Base-by-base conservation (phyloP, 495 filamentous ascomycete species). In the Trichoderma gamsii region DNA sequence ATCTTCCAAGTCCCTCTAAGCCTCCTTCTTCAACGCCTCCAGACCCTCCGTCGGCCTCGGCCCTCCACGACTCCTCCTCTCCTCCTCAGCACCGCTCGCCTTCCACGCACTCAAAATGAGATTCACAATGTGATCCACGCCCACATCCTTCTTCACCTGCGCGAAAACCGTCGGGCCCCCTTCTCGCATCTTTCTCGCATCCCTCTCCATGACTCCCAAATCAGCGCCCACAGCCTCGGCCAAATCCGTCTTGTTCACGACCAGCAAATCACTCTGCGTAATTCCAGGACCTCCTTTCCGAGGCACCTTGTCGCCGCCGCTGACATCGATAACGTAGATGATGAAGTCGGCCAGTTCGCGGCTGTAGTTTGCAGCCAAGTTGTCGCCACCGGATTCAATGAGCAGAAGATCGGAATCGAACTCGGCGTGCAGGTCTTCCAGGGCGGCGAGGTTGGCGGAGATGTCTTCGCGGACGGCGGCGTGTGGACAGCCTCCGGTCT, bases 401-500 rank as follows among this genome's bases (percentile, higher is more conserved):
- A 99, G 86, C 38, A 97, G 82, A 12, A 99, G 74, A 69, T 88
- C 84, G 49, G 93, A 85, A 56, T 76, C 72, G 83, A 95, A 96
- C 63, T 87, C 80, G 32, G 76, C 75, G 76, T 98, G 96, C 15
- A 99, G 86, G 66, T 89, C 86, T 71, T 97, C 93, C 15, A 99
- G 86, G 1, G 95, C 93, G 64, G 92, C 90, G 0, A 99, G 90
- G 82, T 99, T 99, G 56, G 90, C 88, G 65, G 83, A 87, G 74
- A 99, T 97, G 83, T 99, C 95, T 83, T 99, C 95, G 72, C 95
- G 93, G 72, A 98, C 95, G 59, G 95, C 95, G 68, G 95, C 95
- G 82, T 99, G 95, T 3, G 95, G 95, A 76, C 95, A 99, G 27
- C 95, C 95, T 74, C 95, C 95, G 3, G 95, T 99, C 79, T 99